These are phyloP conservation scores for Pseudocercospora fijiensis DNA, from an alignment of 2,329 filamentous ascomycete species.

Conservation along the genomic window DNA sequence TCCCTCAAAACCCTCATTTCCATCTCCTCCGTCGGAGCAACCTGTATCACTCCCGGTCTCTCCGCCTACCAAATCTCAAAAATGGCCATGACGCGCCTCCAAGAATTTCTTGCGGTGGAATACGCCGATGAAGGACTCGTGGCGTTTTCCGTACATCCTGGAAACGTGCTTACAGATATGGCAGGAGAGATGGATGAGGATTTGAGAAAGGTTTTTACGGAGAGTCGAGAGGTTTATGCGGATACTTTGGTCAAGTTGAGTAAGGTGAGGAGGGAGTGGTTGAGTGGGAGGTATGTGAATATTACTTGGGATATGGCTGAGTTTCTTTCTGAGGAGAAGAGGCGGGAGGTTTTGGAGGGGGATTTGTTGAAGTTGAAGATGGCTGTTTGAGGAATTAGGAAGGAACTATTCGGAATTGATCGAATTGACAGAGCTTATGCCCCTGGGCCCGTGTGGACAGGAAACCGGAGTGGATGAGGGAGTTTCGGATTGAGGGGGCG, in stretches of 20 bases:
- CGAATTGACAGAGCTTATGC: too few species aligned
- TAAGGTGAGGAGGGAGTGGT: constrained; percentile 41
- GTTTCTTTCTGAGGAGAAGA: constrained; percentile 31
- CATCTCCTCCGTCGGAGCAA: constrained; percentile 45
- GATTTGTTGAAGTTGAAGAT: constrained; percentile 40
- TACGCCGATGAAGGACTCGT: constrained; percentile 47
- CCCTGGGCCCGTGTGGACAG: too few species aligned
- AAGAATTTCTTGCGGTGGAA: constrained; percentile 48
- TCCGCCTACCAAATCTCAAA: constrained; percentile 52
- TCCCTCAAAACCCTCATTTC: constrained; percentile 46
- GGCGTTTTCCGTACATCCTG: constrained; percentile 49
- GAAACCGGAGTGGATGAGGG: too few species aligned
- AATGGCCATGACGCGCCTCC: constrained; percentile 48
- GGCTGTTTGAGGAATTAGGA: constrained; percentile 23
- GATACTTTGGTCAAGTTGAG: constrained; percentile 37
- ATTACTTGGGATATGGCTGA: constrained; percentile 45
- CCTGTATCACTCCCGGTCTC: constrained; percentile 27
- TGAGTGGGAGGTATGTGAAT: constrained; percentile 41
- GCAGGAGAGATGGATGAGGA: constrained; percentile 39
- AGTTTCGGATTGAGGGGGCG: too few species aligned
- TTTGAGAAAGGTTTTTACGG: constrained; percentile 26
- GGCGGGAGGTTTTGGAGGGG: constrained; percentile 37
- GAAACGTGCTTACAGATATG: constrained; percentile 48
- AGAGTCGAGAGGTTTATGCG: constrained; percentile 37
- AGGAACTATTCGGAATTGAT: too few species aligned